These are phyloP conservation scores for Ustilago curta DNA, from an alignment of 1,284 basidiomycete species.

Conservation along the genomic window DNA sequence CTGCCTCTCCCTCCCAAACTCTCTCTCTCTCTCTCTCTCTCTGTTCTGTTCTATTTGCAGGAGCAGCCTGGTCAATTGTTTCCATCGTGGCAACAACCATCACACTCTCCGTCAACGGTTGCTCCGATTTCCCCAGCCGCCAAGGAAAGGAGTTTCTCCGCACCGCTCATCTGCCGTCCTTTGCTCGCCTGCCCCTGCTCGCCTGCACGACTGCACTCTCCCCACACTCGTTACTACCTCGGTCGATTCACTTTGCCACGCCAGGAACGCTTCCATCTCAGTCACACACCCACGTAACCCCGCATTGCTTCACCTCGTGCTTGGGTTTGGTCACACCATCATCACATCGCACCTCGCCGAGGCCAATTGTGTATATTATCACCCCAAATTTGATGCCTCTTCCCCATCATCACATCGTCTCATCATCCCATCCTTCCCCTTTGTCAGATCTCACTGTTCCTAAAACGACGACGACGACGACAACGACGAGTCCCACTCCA, in stretches of 20 bases:
- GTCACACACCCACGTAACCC: background rate
- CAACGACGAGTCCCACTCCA: no score
- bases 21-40: background rate
- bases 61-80: no score
- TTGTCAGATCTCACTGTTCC: conserved; percentile 1
- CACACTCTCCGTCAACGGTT: conserved; percentile 1
- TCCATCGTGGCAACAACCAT: conserved; percentile 8
- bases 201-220: no score
- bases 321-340: background rate
- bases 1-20: background rate
- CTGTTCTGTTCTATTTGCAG: background rate
- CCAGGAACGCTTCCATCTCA: conserved; percentile 7
- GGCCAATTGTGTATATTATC: conserved; percentile 33
- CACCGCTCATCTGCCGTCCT: conserved; percentile 13
- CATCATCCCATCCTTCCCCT: conserved; percentile 10
- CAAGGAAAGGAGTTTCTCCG: conserved; percentile 13
- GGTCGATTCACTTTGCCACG: conserved; percentile 4
- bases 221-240: conserved; percentile 18
- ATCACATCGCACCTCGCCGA: background rate
- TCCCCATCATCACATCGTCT: conserved; percentile 13
- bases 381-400: conserved; percentile 6
- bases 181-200: no score
- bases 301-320: background rate
- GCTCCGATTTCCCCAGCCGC: conserved; percentile 17
- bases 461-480: no score